Evolutionary conservation across 2,329 filamentous ascomycete genomes (phyloP).

Genomic region (Helminthosporium solani): DNA sequence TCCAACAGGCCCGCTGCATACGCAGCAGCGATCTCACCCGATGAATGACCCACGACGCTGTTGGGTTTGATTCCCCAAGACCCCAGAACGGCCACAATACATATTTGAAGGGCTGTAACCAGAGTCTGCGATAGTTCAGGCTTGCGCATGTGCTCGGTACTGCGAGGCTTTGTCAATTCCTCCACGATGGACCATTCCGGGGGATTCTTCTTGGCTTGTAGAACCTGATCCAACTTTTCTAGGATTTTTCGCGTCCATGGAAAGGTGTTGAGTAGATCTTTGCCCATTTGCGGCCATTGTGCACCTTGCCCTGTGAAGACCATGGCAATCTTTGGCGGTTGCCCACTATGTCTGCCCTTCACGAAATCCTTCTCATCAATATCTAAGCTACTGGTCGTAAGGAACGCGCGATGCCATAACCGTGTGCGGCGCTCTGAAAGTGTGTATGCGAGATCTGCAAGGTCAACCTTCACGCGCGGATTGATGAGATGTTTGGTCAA

Average conservation of each 20-base stretch:
- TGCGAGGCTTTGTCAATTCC: constrained; percentile 7
- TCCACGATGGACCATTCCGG: constrained; percentile 13
- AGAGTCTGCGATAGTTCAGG: constrained; percentile 18
- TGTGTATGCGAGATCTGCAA: constrained; percentile 21
- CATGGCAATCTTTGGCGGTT: constrained; percentile 8
- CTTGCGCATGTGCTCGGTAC: not conserved
- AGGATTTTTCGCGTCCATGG: constrained; percentile 3
- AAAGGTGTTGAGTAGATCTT: constrained; percentile 10
- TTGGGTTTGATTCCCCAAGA: constrained; percentile 10
- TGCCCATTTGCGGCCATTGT: constrained; percentile 23
- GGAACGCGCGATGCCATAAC: constrained; percentile 10
- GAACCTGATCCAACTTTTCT: constrained; percentile 12
- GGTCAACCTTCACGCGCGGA: constrained; percentile 1
- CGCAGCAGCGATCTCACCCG: constrained; percentile 31
- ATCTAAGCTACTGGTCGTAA: not conserved
- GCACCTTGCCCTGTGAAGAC: constrained; percentile 29
- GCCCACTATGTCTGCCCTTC: not conserved
- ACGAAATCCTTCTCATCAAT: constrained; percentile 4
- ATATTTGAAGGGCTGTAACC: constrained; percentile 20
- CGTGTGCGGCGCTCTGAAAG: constrained; percentile 16
- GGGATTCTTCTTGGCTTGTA: constrained; percentile 4
- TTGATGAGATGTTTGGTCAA: constrained; percentile 3
- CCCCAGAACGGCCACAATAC: constrained; percentile 13
- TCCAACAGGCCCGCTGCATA: constrained; percentile 16
- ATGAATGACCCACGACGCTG: constrained; percentile 22